A percentile compares a stretch with the other conserved stretches of the same genome.
Evolutionary conservation across 108 stramenopile species (phyloP).

Genomic region (Cyclotella cryptica): DNA sequence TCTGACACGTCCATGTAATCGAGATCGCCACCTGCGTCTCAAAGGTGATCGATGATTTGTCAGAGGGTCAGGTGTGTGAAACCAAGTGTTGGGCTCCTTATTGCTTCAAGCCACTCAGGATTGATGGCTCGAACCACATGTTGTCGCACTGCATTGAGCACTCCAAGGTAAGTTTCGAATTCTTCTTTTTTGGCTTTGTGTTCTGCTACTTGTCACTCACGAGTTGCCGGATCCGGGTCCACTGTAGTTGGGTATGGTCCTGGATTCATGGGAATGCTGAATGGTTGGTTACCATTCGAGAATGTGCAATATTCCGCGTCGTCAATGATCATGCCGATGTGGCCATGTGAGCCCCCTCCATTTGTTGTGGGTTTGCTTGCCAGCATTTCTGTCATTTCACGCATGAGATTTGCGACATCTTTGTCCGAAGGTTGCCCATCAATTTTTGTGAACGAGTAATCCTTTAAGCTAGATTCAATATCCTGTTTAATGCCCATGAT

Average conservation of each 20-base stretch:
- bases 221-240: neutral
- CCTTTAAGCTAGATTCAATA: neutral
- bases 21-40: neutral
- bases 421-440: constrained; percentile 20
- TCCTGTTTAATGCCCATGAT: constrained; percentile 6
- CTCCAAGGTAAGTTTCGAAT: neutral
- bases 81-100: neutral
- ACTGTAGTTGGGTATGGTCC: constrained; percentile 20
- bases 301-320: constrained; percentile 18
- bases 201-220: constrained; percentile 14
- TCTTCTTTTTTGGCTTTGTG: constrained; percentile 8
- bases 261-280: constrained; percentile 9
- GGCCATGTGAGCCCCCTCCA: constrained; percentile 1
- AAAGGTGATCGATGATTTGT: neutral
- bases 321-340: constrained; percentile 13
- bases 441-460: constrained; percentile 11
- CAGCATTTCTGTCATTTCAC: neutral
- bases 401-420: neutral
- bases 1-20: neutral
- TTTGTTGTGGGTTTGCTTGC: constrained; percentile 9
- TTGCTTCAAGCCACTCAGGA: neutral
- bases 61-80: too few species aligned
- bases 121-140: neutral
- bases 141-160: neutral
- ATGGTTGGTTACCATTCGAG: neutral